These are phyloP conservation scores for Oryza glumipatula DNA, from an alignment of 176 grass and related monocot species.

Conservation along the genomic window DNA sequence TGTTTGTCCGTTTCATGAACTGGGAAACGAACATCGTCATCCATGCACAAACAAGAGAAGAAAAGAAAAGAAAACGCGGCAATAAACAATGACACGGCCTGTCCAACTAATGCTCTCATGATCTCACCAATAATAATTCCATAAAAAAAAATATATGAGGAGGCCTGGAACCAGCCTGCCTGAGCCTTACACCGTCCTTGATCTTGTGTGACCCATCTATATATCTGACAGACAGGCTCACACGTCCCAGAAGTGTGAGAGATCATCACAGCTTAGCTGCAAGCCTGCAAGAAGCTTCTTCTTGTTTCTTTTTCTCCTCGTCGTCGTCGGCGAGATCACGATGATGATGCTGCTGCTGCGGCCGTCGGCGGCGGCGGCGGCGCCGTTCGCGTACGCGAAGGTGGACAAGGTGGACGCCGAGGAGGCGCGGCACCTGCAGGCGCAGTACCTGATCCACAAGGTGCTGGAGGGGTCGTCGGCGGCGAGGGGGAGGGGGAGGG, in stretches of 20 bases:
- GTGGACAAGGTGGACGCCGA: slow-evolving; percentile 70
- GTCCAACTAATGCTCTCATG: slow-evolving; percentile 38
- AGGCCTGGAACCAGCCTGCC: slow-evolving; percentile 29
- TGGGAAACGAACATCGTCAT: background rate
- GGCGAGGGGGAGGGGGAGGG: background rate
- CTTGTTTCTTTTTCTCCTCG: background rate
- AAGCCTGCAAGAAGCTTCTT: slow-evolving; percentile 40
- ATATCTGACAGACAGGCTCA: slow-evolving; percentile 29
- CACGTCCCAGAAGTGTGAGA: slow-evolving; percentile 28
- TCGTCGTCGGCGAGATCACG: background rate
- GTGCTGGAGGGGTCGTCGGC: slow-evolving; percentile 46
- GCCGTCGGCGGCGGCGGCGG: background rate
- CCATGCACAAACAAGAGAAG: background rate
- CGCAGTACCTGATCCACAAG: slow-evolving; percentile 79
- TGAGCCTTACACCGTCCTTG: background rate
- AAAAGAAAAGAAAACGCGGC: background rate
- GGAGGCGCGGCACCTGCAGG: slow-evolving; percentile 55
- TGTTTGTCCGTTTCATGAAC: slow-evolving; percentile 28
- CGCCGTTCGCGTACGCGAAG: slow-evolving; percentile 62
- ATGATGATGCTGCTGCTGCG: slow-evolving; percentile 53
- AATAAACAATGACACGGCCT: slow-evolving; percentile 36
- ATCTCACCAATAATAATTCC: slow-evolving; percentile 45
- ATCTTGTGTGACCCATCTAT: slow-evolving; percentile 27
- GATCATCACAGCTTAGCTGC: slow-evolving; percentile 12
- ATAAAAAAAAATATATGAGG: slow-evolving; percentile 27